Evolutionary conservation across 2,329 filamentous ascomycete species (phyloP).

Genomic region (Moelleriella libera): DNA sequence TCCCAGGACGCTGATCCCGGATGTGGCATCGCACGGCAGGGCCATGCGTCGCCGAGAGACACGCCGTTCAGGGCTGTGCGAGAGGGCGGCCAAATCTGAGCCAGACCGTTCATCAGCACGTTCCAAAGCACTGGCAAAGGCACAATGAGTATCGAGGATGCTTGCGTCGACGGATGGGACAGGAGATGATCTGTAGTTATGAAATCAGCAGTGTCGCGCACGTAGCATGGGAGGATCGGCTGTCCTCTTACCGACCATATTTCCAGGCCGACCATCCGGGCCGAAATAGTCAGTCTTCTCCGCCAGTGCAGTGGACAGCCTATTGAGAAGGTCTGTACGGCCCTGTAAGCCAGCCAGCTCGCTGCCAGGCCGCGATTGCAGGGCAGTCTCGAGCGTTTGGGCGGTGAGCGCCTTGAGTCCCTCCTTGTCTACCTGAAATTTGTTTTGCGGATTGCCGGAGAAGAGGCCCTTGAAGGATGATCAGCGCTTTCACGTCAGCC

Average conservation of each 20-base stretch:
- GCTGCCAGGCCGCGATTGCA: slow-evolving; percentile 74
- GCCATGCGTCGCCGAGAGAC: slow-evolving; percentile 89
- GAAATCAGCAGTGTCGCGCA: background rate
- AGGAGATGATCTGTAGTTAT: slow-evolving; percentile 64
- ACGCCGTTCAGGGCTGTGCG: slow-evolving; percentile 78
- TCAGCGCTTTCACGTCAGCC: background rate
- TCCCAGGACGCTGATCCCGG: slow-evolving; percentile 46
- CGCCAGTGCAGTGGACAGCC: slow-evolving; percentile 59
- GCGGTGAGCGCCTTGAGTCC: slow-evolving; percentile 63
- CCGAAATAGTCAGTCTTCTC: slow-evolving; percentile 77
- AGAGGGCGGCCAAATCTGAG: slow-evolving; percentile 76
- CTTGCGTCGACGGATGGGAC: slow-evolving; percentile 77
- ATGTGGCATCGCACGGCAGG: slow-evolving; percentile 66
- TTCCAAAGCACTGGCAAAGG: slow-evolving; percentile 81
- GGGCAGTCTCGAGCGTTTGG: slow-evolving; percentile 60
- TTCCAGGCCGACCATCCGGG: slow-evolving; percentile 69
- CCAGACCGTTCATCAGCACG: slow-evolving; percentile 74
- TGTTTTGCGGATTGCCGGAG: slow-evolving; percentile 67
- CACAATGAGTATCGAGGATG: slow-evolving; percentile 76
- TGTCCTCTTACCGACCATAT: slow-evolving; percentile 65
- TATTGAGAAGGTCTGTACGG: slow-evolving; percentile 62
- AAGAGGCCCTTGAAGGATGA: slow-evolving; percentile 49
- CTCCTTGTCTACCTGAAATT: slow-evolving; percentile 77
- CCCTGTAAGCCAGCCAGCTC: slow-evolving; percentile 76
- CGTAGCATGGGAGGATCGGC: background rate